A percentile compares a stretch with the other conserved stretches of the same genome.
Evolutionary conservation across 2,329 filamentous ascomycete species (phyloP).

Genomic region (Drechslerella coelobrocha): DNA sequence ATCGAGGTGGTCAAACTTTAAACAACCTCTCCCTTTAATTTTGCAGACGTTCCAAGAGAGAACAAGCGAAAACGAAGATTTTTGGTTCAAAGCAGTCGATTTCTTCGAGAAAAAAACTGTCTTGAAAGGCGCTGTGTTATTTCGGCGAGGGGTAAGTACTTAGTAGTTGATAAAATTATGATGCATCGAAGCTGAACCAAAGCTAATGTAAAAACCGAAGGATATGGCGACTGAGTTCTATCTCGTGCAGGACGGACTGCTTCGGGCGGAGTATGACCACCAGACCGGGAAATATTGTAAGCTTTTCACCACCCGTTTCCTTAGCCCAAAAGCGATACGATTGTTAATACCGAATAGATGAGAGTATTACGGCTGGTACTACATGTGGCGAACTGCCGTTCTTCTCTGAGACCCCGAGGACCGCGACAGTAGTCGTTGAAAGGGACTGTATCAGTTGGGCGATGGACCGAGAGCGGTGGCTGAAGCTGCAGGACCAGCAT

Average conservation of each 20-base stretch:
- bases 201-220: constrained; percentile 37
- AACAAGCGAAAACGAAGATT: constrained; percentile 86
- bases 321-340: background rate
- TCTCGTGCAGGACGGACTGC: constrained; percentile 83
- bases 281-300: constrained; percentile 77
- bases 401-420: constrained; percentile 87
- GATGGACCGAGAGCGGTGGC: constrained; percentile 75
- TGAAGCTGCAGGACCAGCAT: constrained; percentile 72
- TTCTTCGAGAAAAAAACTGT: constrained; percentile 78
- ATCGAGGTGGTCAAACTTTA: constrained; percentile 81
- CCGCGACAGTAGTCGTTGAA: constrained; percentile 84
- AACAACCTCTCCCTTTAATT: constrained; percentile 87
- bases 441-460: constrained; percentile 82
- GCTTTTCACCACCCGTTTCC: background rate
- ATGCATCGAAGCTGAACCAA: background rate
- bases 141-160: constrained; percentile 67
- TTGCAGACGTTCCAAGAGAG: constrained; percentile 94
- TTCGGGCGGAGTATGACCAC: constrained; percentile 87
- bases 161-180: constrained; percentile 51
- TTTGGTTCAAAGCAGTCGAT: constrained; percentile 81
- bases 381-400: constrained; percentile 96
- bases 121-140: constrained; percentile 74
- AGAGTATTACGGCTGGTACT: constrained; percentile 61
- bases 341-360: constrained; percentile 30
- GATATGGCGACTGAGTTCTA: constrained; percentile 85